Conservation (phyloP, 192 early-diverging fungal genomes). For the Coemansia furcata region DNA sequence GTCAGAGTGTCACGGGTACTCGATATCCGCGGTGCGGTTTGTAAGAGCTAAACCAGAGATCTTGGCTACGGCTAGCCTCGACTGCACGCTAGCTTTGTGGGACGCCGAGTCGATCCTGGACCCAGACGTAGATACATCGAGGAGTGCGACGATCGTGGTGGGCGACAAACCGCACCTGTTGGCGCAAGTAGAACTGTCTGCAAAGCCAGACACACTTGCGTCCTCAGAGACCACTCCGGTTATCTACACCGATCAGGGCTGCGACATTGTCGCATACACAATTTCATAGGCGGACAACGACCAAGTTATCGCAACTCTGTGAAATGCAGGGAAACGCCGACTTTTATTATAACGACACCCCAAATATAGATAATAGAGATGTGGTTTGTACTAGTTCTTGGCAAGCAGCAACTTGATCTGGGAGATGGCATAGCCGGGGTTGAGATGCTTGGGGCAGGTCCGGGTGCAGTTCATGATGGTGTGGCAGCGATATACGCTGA, state of each 20-base stretch:
- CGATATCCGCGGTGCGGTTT: constrained; percentile 46
- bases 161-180: background rate
- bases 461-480: constrained; percentile 98
- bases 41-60: constrained; percentile 27
- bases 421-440: constrained; percentile 95
- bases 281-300: background rate
- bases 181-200: constrained; percentile 1
- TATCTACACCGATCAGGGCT: constrained; percentile 28
- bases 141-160: background rate
- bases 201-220: constrained; percentile 36
- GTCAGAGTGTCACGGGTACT: constrained; percentile 35
- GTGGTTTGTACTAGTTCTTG: constrained; percentile 43
- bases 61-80: constrained; percentile 41
- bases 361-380: constrained; percentile 9
- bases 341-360: background rate
- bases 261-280: constrained; percentile 11
- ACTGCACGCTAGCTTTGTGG: constrained; percentile 35
- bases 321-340: background rate
- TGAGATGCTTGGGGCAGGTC: constrained; percentile 98
- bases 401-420: constrained; percentile 95
- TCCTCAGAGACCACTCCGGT: constrained; percentile 6
- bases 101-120: constrained; percentile 19
- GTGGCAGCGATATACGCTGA: constrained; percentile 98
- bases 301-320: background rate
- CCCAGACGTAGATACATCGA: background rate